Evolutionary conservation across 1,284 basidiomycete species (phyloP).

Genomic region (Cerrena zonata): DNA sequence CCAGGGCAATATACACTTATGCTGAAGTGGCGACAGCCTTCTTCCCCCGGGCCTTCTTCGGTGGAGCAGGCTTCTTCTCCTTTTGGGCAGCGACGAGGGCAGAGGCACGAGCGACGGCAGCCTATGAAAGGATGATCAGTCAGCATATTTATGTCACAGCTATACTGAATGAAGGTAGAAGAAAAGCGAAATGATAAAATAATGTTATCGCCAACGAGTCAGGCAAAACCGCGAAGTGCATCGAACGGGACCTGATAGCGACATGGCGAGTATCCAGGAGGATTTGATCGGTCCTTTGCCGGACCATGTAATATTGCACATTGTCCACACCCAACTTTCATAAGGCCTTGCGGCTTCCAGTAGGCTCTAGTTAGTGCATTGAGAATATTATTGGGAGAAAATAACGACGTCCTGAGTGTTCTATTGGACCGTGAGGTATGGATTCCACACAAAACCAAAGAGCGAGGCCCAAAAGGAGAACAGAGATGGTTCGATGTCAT

Average conservation of each 20-base stretch:
- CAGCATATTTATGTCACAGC: slow-evolving; percentile 1
- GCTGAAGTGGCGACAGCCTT: slow-evolving; percentile 37
- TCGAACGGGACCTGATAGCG: slow-evolving; percentile 69
- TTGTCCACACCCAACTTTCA: slow-evolving; percentile 84
- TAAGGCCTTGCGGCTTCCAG: slow-evolving; percentile 45
- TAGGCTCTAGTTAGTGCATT: slow-evolving; percentile 57
- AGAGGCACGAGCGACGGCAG: slow-evolving; percentile 75
- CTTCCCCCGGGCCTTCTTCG: slow-evolving; percentile 74
- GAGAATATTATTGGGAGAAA: no score
- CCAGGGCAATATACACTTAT: slow-evolving; percentile 3
- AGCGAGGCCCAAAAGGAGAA: no score
- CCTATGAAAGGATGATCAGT: slow-evolving; percentile 39
- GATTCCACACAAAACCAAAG: no score
- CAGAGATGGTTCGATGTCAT: no score
- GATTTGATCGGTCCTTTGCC: slow-evolving; percentile 57
- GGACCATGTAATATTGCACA: slow-evolving; percentile 59
- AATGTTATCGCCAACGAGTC: slow-evolving; percentile 70
- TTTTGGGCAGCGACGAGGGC: slow-evolving; percentile 67
- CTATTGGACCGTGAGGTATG: no score
- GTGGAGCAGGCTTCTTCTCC: slow-evolving; percentile 65
- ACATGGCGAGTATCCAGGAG: slow-evolving; percentile 54
- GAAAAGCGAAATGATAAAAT: slow-evolving; percentile 11
- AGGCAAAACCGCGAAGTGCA: slow-evolving; percentile 51
- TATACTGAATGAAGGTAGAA: slow-evolving; percentile 1
- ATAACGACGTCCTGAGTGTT: no score